Evolutionary conservation across 495 filamentous ascomycete genomes (phyloP), one percentile per base, ranked within the genome.

Genomic region (Aspergillus biplanus): DNA sequence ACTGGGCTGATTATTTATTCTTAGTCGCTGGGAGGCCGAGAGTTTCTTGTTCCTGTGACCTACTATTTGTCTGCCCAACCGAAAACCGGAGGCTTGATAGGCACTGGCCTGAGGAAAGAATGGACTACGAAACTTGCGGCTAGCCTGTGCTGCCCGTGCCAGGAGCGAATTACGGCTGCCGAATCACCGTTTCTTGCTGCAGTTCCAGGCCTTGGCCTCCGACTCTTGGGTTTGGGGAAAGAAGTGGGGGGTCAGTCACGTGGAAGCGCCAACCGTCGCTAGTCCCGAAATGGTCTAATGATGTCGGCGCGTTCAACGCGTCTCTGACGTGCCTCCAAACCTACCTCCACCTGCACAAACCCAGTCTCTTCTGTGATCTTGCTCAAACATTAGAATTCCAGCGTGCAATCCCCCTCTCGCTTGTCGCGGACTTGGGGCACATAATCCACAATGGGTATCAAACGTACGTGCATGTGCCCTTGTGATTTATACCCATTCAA

Each of bases 391-490:
- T 21, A 3, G 21, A 18, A 5, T 18, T 50, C n/a, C 16, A 50
- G 21, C 7, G 11, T 11, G 8, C 9, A 18, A 27, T 50, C 27
- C 11, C 47, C n/a, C 21, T 11, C 16, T 7, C 16, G 16, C 11
- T 44, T 6, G 39, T 44, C 7, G 48, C 4, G 39, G 39, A 44
- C 39, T 44, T 15, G n/a, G 16, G 11, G 8, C 13, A 48, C 0
- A 12, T 8, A 7, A 59, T 56, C 31, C 65, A 86, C 71, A 15
- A 97, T 97, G 93, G 93, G 93, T 82, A 97, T 97, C 69, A 97
- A 96, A 78, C 79, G 86, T 87, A 70, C 68, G 76, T 75, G 12
- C 11, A 31, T 6, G n/a, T 42, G n/a, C 16, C 42, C 0, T 6
- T 16, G n/a, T 34, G 11, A 3, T 47, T 12, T 2, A 18, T 27